A percentile compares a stretch with the other conserved stretches of the same genome.
phyloP scores from a whole-genome alignment of 1,284 basidiomycete species.

The Ustilago bromivora region DNA sequence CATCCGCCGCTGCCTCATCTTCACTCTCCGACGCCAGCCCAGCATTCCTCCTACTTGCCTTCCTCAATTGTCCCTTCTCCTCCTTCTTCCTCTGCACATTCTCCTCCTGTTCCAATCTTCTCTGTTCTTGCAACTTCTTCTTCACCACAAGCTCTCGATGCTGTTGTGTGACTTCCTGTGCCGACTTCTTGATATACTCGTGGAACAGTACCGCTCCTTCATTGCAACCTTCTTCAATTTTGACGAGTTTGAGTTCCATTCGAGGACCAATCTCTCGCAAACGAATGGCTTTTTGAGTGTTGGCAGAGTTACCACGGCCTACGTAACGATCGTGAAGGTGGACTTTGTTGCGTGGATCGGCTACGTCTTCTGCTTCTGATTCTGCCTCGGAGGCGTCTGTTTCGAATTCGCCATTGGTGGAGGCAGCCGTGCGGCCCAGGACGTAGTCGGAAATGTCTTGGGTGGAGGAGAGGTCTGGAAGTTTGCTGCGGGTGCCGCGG shows the following conservation, averaged over 20 bases:
- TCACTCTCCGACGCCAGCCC: conserved; percentile 31
- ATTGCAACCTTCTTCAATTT: conserved; percentile 88
- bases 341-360: conserved; percentile 74
- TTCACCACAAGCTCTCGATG: conserved; percentile 38
- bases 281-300: conserved; percentile 87
- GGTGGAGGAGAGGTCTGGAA: conserved; percentile 86
- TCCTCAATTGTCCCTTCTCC: conserved; percentile 45
- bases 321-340: conserved; percentile 91
- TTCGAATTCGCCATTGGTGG: conserved; percentile 74
- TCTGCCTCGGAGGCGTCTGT: conserved; percentile 74
- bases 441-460: conserved; percentile 97
- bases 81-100: conserved; percentile 62
- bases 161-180: conserved; percentile 40
- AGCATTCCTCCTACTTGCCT: conserved; percentile 20
- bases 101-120: conserved; percentile 55
- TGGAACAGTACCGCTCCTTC: conserved; percentile 66
- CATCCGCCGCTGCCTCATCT: conserved; percentile 26
- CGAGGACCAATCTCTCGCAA: conserved; percentile 95
- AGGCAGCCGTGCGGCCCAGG: conserved; percentile 76
- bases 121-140: conserved; percentile 46
- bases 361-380: conserved; percentile 85
- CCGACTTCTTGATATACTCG: conserved; percentile 59
- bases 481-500: conserved; percentile 17
- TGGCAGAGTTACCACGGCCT: conserved; percentile 91
- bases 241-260: conserved; percentile 91